Base-by-base conservation (phyloP, 768 basidiomycete genomes). In the Tricholoma terreum region DNA sequence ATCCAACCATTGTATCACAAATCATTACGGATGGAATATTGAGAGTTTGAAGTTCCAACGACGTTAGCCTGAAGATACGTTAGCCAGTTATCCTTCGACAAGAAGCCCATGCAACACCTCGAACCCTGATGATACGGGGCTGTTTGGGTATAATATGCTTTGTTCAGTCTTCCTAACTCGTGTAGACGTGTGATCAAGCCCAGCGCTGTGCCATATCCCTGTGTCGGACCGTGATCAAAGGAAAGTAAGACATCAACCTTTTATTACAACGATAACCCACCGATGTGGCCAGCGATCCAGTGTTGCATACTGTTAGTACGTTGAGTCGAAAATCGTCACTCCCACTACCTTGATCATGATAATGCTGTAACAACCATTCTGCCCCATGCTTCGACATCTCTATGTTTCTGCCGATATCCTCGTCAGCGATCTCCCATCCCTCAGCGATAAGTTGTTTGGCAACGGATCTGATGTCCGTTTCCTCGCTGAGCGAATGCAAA, bases 1-100 rank as follows among this genome's bases (percentile, higher is more conserved):
- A 95, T 8, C 96, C 96, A 15, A 98, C 92, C 90, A 97, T 97
- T 34, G 92, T 96, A 67, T 98, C 96, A 67, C 94, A 96, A 49
- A 98, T 87, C 93, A 98, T 96, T 4, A 88, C 85, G 4, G 90
- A 89, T 0, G 93, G 90, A 12, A 95, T 89, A 34, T 84, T 76
- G 45, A 98, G 82, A 3, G 87, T 88, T 62, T 91, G 85, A 22
- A 98, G 82, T 66, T 98, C 96, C 53, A 95, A 74, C 2, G 94
- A 89, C 4, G 96, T 98, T 50, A 98, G 79, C 59, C 95, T 93
- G 50, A 5, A 45, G 17, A 40, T 33, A 34, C 36, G 43, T 45
- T 38, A 38, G 11, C 21, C 46, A 27, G 5, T n/a, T 17, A 35
- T 54, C 12, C 15, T 14, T 14, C 14, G 46, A 31, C 19, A 40